Conservation (phyloP, 192 early-diverging fungal species). For the Dissophora globulifera region DNA sequence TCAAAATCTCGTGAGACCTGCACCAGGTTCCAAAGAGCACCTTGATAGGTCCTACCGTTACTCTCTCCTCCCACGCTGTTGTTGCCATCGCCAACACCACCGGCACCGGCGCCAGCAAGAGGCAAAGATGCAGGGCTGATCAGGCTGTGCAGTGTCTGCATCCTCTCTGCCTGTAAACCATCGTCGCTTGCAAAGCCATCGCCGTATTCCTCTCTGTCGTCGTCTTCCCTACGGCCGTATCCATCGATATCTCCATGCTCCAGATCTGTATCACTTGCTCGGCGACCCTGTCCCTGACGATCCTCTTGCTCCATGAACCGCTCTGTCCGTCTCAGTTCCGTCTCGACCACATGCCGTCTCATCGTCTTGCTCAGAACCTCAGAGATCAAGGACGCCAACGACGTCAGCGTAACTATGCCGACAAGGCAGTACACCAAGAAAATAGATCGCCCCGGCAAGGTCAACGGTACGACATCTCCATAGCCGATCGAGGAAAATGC, state of each 20-base stretch:
- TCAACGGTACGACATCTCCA: slow-evolving; percentile 20
- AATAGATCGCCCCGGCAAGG: slow-evolving; percentile 15
- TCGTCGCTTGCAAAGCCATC: no score
- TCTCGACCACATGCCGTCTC: slow-evolving; percentile 36
- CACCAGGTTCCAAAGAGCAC: slow-evolving; percentile 27
- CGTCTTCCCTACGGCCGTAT: no score
- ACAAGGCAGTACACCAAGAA: slow-evolving; percentile 34
- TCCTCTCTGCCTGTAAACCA: background rate
- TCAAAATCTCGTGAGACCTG: slow-evolving; percentile 22
- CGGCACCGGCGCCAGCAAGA: no score
- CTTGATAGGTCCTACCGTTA: slow-evolving; percentile 5
- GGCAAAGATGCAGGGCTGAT: no score
- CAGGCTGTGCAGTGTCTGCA: background rate
- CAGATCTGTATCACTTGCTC: background rate
- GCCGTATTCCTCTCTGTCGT: no score
- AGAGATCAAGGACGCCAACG: slow-evolving; percentile 38
- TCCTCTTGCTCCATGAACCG: background rate
- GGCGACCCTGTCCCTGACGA: no score
- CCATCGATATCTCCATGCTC: background rate
- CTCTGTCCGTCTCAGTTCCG: slow-evolving; percentile 11
- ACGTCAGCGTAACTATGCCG: slow-evolving; percentile 39
- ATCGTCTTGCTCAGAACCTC: slow-evolving; percentile 39
- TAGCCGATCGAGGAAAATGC: slow-evolving; percentile 41
- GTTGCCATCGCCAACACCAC: background rate
- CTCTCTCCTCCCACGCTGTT: no score